Base-by-base conservation (phyloP, 1,284 basidiomycete species). In the Puccinia sorghi region DNA sequence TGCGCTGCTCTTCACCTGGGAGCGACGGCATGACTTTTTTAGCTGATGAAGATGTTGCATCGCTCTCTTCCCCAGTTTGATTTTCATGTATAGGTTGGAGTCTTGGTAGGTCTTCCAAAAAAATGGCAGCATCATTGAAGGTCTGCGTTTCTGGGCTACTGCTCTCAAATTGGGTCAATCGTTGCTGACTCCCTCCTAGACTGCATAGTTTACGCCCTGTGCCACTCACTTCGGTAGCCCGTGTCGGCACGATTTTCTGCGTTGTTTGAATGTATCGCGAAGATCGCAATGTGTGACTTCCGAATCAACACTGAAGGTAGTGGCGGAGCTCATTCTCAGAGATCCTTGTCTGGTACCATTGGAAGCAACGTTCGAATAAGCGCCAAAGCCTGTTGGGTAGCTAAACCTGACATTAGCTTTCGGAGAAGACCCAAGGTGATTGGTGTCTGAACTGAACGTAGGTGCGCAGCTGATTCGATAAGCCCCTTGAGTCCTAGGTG, bases 381-480 rank as follows among this genome's bases (percentile, higher is more conserved):
- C 64, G 64, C 64, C 64, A 48, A 67, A 67, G 43, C 22, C 64
- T 25, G 64, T 67, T 46, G 64, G 64, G 27, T 67, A 67, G 64
- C 64, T 67, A 67, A 67, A 67, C 48, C 64, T 46, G 22, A 43
- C 64, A 48, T 48, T 67, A 17, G 46, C 37, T 27, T 67, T 66
- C 20, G 63, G 43, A 41, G 32, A 39, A 7, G 63, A 15, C 17
- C 63, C 63, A 41, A 66, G 43, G 54, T 13, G 9, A 46, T 66
- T 43, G 17, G 43, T 48, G 25, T 67, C 64, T 0, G 46, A 67
- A 22, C 43, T 67, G 43, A 32, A 46, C 12, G 64, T 15, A 32
- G 64, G 46, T 4, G 46, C 43, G 39, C 43, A 67, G 25, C 64
- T 67, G 25, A 67, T 67, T 50, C 64, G n/a, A 67, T 67, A 46